These are phyloP conservation scores for Hygrophila difformis DNA, from an alignment of 257 asterid genomes.

Conservation along the genomic window DNA sequence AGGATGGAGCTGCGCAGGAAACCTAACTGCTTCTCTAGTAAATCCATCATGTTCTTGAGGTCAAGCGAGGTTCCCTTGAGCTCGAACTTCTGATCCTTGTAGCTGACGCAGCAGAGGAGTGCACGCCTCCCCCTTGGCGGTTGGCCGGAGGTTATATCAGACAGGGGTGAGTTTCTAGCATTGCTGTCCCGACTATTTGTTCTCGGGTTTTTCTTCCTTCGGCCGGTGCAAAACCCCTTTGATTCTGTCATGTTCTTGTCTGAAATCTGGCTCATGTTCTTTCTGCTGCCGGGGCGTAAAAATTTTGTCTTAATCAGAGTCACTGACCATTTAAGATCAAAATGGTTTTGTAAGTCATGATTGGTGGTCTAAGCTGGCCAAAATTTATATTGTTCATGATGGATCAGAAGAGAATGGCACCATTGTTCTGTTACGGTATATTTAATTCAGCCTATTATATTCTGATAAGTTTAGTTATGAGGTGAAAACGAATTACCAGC, in stretches of 20 bases:
- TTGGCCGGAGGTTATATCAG: conserved; percentile 6
- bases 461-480: conserved; percentile 7
- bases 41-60: conserved; percentile 20
- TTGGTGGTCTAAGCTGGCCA: too few species aligned
- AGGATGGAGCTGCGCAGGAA: conserved; percentile 27
- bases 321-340: not conserved
- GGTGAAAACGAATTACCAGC: not conserved
- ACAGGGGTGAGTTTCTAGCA: not conserved
- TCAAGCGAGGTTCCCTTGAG: conserved; percentile 36
- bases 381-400: too few species aligned
- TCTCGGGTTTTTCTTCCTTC: not conserved
- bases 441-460: not conserved
- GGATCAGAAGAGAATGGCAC: not conserved
- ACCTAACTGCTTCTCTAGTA: conserved; percentile 21
- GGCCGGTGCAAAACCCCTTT: conserved; percentile 3
- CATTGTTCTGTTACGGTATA: not conserved
- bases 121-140: conserved; percentile 39
- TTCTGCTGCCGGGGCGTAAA: not conserved
- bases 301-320: not conserved
- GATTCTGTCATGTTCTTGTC: conserved; percentile 5
- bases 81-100: conserved; percentile 28
- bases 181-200: not conserved
- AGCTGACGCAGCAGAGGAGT: conserved; percentile 44
- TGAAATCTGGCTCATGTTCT: not conserved
- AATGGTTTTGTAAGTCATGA: too few species aligned